Base-by-base conservation (phyloP, 2,329 filamentous ascomycete genomes). In the Teratosphaeria viscida region DNA sequence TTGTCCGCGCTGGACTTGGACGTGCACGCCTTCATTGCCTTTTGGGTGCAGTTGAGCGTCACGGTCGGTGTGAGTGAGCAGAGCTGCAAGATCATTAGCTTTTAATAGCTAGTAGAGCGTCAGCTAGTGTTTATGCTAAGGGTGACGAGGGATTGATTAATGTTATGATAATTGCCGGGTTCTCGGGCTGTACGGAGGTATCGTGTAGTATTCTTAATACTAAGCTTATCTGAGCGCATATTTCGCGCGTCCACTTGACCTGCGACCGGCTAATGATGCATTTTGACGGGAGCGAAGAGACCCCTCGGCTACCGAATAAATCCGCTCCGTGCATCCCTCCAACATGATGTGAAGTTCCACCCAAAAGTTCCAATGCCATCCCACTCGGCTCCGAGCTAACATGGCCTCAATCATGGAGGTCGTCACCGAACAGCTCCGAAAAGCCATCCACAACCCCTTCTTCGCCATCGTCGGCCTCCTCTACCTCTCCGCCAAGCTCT, bases 401-500 rank as follows among this genome's bases (percentile, higher is more conserved):
- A 49, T 49, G 43, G 43, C 43, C n/a, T 49, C 43, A 23, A 49
- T 26, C 16, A 49, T 49, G 43, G 43, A 23, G 8, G 19, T n/a
- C 16, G 16, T 49, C n/a, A 49, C 43, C 43, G 10, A 49, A 6
- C 16, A 8, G 19, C 43, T 49, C 3, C 43, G 23, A 11, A 49
- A 49, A n/a, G 43, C 43, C 43, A 26, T 49, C n/a, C 43, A 49
- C 16, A 49, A 49, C 11, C 43, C 53, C 27, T 32, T 68, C 7
- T 71, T 75, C 55, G 69, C 73, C 32, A 65, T 69, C 60, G 71
- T 76, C 57, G 74, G 74, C 32, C 29, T 74, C 23, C 65, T 75
- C n/a, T 75, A 65, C 62, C 59, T 76, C 54, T 68, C 70, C 0
- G 53, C 67, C 59, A 74, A 75, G 64, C 65, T 79, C 60, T 71